These are phyloP conservation scores for Aspergillus spinulosporus DNA, from an alignment of 2,329 filamentous ascomycete genomes.

Conservation along the genomic window DNA sequence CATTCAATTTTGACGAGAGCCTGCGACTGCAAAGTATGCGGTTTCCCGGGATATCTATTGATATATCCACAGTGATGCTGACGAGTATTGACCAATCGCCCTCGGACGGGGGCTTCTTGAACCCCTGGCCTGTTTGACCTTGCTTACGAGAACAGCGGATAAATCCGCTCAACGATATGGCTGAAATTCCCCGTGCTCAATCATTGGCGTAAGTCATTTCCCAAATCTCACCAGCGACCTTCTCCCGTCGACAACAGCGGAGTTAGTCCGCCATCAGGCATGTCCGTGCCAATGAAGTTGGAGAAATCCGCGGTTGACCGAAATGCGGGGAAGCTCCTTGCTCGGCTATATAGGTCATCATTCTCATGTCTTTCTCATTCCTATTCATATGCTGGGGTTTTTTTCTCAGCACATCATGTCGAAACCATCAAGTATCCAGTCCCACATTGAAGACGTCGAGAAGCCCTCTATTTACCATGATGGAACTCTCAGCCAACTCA, in stretches of 20 bases:
- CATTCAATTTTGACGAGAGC: background rate
- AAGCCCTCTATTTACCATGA: background rate
- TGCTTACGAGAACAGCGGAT: background rate
- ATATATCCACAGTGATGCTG: slow-evolving; percentile 8
- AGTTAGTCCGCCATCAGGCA: background rate
- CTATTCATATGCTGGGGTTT: background rate
- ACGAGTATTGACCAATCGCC: slow-evolving; percentile 8
- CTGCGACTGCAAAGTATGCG: slow-evolving; percentile 2
- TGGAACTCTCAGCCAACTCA: background rate
- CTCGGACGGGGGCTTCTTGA: background rate
- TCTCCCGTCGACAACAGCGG: background rate
- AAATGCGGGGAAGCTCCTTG: background rate
- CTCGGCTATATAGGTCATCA: background rate
- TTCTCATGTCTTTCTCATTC: background rate
- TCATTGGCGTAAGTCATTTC: background rate
- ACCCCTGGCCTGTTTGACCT: slow-evolving; percentile 9
- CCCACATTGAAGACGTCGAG: background rate
- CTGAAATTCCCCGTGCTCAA: background rate
- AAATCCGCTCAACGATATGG: background rate
- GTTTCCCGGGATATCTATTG: slow-evolving; percentile 10
- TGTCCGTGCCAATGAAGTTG: background rate
- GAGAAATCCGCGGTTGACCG: background rate
- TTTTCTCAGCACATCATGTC: background rate
- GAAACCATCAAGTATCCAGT: background rate
- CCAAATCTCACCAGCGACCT: background rate